Percentiles rank a stretch among this genome's conserved stretches.
These are phyloP conservation scores for Xerocomus potaroensis DNA, from an alignment of 768 basidiomycete species.

Conservation along the genomic window DNA sequence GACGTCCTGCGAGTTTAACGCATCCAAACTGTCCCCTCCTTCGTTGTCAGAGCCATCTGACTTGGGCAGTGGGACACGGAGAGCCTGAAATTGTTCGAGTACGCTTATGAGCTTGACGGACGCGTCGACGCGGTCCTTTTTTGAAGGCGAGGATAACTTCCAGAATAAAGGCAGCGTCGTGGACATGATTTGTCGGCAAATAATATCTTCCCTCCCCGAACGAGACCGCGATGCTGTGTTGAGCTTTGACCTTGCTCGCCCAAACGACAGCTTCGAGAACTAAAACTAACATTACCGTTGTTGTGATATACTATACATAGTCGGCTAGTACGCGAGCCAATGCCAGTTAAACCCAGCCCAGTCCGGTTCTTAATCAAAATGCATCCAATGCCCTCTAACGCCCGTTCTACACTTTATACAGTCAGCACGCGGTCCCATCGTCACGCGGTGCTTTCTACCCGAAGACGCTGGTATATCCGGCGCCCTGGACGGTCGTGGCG, in stretches of 20 bases:
- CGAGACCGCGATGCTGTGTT: constrained; percentile 28
- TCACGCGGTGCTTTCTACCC: constrained; percentile 46
- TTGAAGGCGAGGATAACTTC: constrained; percentile 80
- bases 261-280: too few relatives aligned
- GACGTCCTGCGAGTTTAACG: constrained; percentile 83
- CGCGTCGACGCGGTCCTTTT: constrained; percentile 76
- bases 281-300: not conserved
- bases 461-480: constrained; percentile 13
- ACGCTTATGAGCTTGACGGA: constrained; percentile 79
- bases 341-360: not conserved
- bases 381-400: constrained; percentile 70
- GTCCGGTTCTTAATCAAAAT: constrained; percentile 42
- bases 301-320: constrained; percentile 1
- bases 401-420: constrained; percentile 63
- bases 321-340: constrained; percentile 2
- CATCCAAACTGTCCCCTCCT: constrained; percentile 54
- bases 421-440: constrained; percentile 69
- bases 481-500: constrained; percentile 11
- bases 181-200: constrained; percentile 47
- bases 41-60: constrained; percentile 39
- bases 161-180: constrained; percentile 93
- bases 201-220: constrained; percentile 1
- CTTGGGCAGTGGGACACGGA: constrained; percentile 47
- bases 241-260: too few relatives aligned
- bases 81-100: constrained; percentile 81